Evolutionary conservation across 2,329 filamentous ascomycete species (phyloP).

Genomic region (Xylariomycetidae sp.): DNA sequence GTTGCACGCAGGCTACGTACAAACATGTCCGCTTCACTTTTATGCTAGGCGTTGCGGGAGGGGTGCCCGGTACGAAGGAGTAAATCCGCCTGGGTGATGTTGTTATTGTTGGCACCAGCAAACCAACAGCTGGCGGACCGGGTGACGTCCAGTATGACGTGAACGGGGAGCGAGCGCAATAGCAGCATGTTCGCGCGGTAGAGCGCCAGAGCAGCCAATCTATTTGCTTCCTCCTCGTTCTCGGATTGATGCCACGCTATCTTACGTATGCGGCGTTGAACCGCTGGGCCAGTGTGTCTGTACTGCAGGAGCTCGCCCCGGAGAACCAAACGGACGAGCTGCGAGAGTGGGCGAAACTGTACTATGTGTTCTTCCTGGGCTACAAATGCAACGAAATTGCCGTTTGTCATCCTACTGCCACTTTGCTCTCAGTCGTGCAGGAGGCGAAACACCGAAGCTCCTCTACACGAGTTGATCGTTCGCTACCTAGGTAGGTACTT

Average conservation of each 20-base stretch:
- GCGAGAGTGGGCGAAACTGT: no score
- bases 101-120: constrained; percentile 6
- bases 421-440: no score
- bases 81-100: constrained; percentile 6
- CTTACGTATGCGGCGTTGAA: neutral
- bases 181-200: constrained; percentile 1
- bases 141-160: constrained; percentile 4
- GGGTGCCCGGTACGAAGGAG: constrained; percentile 2
- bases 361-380: no score
- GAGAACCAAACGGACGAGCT: neutral
- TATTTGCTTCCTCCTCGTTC: constrained; percentile 1
- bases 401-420: no score
- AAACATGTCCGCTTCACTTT: constrained; percentile 1
- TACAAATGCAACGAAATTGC: no score
- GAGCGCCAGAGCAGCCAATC: constrained; percentile 1
- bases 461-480: no score
- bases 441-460: no score
- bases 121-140: neutral
- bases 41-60: constrained; percentile 4
- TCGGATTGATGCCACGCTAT: neutral
- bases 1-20: constrained; percentile 1
- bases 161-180: neutral
- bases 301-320: neutral
- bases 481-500: no score
- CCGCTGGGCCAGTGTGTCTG: neutral